Percentiles rank a stretch among this genome's conserved stretches.
These are phyloP conservation scores for Nematocida sp. DNA, from an alignment of 371 early-diverging fungal species.

Conservation along the genomic window DNA sequence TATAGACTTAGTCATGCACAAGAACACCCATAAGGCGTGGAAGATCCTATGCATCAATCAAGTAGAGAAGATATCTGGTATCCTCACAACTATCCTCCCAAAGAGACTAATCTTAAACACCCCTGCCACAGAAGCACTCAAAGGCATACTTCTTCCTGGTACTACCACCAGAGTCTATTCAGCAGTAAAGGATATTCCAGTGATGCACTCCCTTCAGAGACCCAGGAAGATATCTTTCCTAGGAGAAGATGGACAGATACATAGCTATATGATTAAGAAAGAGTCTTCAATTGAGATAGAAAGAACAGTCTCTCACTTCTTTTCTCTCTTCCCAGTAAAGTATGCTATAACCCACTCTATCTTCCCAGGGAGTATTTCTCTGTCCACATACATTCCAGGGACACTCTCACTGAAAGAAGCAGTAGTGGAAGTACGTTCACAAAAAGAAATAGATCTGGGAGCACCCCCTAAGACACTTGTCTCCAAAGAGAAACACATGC, in stretches of 20 bases:
- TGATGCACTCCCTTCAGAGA: not conserved
- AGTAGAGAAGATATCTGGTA: not conserved
- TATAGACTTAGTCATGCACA: not conserved
- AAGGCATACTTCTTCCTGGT: not conserved
- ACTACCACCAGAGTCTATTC: no score
- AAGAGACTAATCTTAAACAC: not conserved
- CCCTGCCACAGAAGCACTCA: not conserved
- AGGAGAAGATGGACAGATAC: not conserved
- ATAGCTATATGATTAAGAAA: not conserved
- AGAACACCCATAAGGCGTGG: not conserved
- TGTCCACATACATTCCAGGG: not conserved
- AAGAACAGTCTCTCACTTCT: not conserved
- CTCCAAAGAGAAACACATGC: not conserved
- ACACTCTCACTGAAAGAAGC: constrained; percentile 17
- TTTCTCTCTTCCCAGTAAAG: not conserved
- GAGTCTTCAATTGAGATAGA: not conserved
- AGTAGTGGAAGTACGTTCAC: not conserved
- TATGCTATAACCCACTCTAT: not conserved
- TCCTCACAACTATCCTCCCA: not conserved
- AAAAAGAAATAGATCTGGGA: not conserved
- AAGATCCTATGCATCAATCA: not conserved
- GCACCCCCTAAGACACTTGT: not conserved
- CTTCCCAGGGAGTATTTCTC: not conserved
- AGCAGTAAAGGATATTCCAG: not conserved
- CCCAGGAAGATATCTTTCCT: not conserved